phyloP scores from a whole-genome alignment of 495 filamentous ascomycete genomes.

The Halenospora varia region DNA sequence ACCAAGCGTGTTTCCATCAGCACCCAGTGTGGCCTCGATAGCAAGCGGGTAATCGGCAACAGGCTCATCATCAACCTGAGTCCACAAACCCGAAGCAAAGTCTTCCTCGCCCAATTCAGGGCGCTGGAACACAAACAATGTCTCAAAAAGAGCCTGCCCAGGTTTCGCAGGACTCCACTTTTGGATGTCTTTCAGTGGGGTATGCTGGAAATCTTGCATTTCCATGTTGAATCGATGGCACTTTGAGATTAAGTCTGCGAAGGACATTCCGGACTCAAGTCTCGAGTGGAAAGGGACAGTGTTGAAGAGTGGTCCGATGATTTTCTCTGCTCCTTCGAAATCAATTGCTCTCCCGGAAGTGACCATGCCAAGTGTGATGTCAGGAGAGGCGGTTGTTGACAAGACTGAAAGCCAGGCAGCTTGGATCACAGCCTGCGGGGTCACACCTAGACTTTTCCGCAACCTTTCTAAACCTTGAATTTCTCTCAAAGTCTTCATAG shows the following conservation, averaged over 20 bases:
- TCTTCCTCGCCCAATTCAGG: slow-evolving; percentile 25
- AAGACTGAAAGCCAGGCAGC: slow-evolving; percentile 62
- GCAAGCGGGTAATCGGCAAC: slow-evolving; percentile 69
- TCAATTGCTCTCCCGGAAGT: slow-evolving; percentile 68
- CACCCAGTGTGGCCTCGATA: slow-evolving; percentile 59
- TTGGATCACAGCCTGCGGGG: slow-evolving; percentile 70
- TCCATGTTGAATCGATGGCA: slow-evolving; percentile 61
- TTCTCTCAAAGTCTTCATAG: slow-evolving; percentile 24
- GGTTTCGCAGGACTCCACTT: slow-evolving; percentile 57
- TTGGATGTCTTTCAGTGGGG: slow-evolving; percentile 65
- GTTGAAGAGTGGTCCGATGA: slow-evolving; percentile 87
- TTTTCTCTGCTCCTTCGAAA: slow-evolving; percentile 57
- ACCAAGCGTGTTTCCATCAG: slow-evolving; percentile 36
- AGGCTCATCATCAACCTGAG: slow-evolving; percentile 39
- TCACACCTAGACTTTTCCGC: slow-evolving; percentile 56
- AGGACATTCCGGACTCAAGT: slow-evolving; percentile 40
- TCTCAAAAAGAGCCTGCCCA: slow-evolving; percentile 68
- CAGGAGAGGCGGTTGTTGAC: slow-evolving; percentile 31
- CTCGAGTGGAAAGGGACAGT: slow-evolving; percentile 68
- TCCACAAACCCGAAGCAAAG: slow-evolving; percentile 45
- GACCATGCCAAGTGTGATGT: slow-evolving; percentile 56
- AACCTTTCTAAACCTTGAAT: slow-evolving; percentile 40
- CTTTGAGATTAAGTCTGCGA: slow-evolving; percentile 43
- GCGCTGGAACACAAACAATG: slow-evolving; percentile 80
- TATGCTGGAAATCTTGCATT: slow-evolving; percentile 63